These are phyloP conservation scores for Prunus fruticosa DNA, from an alignment of 306 rosid species.

Conservation along the genomic window DNA sequence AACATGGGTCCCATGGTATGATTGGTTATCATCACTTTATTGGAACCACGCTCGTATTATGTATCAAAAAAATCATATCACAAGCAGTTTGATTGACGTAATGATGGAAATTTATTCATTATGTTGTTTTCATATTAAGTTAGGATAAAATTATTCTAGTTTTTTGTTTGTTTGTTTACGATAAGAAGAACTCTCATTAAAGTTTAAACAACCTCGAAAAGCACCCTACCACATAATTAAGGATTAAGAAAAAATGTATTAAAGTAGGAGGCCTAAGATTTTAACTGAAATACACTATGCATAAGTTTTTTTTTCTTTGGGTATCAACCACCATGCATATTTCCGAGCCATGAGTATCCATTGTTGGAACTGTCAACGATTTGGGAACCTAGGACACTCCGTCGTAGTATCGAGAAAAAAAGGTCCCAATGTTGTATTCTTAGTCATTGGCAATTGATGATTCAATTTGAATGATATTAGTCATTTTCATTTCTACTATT, in stretches of 20 bases:
- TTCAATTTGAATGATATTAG: not conserved
- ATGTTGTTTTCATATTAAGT: not conserved
- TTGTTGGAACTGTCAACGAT: fast-evolving
- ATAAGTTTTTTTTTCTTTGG: no score
- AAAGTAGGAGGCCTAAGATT: no score
- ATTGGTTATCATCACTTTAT: not conserved
- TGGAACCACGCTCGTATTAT: not conserved
- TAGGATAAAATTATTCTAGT: not conserved
- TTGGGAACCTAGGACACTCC: no score
- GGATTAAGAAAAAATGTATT: not conserved
- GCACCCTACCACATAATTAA: not conserved
- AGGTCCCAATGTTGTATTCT: no score
- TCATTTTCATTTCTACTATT: not conserved
- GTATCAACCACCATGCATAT: no score
- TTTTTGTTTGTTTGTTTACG: not conserved
- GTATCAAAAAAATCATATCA: not conserved
- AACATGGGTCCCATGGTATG: not conserved
- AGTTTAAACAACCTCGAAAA: not conserved
- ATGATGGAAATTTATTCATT: not conserved
- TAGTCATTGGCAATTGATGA: no score
- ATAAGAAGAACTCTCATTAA: not conserved
- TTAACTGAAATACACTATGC: no score
- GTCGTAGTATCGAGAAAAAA: no score
- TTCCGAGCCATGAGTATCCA: no score
- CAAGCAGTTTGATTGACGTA: not conserved